phyloP scores from a whole-genome alignment of 208 protist genomes.

The Tritrichomonas foetus region DNA sequence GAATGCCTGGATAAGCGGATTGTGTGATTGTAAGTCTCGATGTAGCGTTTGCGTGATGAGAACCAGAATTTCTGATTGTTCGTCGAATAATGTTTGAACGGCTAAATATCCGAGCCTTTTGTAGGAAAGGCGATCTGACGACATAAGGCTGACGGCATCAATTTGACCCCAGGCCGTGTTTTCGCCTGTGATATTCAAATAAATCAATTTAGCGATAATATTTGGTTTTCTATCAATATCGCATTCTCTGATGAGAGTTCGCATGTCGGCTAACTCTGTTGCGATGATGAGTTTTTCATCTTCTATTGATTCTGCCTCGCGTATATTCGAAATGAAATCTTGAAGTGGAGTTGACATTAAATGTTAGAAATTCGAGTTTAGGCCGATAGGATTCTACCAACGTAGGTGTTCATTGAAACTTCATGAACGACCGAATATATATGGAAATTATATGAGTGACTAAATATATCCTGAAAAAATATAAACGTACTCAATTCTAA shows the following conservation, averaged over 20 bases:
- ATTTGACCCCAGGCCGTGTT: background rate
- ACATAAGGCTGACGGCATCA: background rate
- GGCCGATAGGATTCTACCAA: too few relatives aligned
- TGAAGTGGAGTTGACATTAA: background rate
- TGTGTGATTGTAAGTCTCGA: background rate
- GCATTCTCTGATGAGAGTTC: background rate
- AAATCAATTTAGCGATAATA: slow-evolving; percentile 1
- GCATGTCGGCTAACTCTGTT: background rate
- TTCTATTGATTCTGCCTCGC: background rate
- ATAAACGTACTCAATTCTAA: too few relatives aligned
- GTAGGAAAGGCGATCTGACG: background rate
- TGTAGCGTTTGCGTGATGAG: background rate
- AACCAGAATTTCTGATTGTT: background rate
- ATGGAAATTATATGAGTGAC: too few relatives aligned
- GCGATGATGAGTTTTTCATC: background rate
- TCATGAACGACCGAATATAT: too few relatives aligned
- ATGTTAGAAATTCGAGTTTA: too few relatives aligned
- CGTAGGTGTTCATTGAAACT: too few relatives aligned
- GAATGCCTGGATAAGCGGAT: background rate
- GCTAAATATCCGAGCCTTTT: slow-evolving; percentile 10
- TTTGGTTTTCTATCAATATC: background rate
- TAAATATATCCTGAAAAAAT: too few relatives aligned
- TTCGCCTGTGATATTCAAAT: background rate
- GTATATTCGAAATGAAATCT: background rate
- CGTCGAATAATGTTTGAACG: background rate